These are phyloP conservation scores for Fusarium sp. DNA, from an alignment of 2,329 filamentous ascomycete species.

Conservation along the genomic window DNA sequence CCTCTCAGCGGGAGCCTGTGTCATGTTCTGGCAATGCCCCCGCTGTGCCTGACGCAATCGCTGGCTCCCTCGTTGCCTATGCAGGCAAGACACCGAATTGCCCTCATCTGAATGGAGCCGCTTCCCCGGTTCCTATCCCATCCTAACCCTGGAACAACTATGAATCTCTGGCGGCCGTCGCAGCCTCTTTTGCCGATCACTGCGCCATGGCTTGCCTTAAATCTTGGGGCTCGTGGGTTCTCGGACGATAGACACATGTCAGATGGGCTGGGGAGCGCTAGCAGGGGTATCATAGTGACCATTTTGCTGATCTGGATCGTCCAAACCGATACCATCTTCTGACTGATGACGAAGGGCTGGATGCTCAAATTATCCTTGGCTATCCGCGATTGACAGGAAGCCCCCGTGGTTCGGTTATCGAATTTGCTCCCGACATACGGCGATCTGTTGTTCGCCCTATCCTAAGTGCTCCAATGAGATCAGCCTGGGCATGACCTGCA, in stretches of 20 bases:
- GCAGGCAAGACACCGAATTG: background rate
- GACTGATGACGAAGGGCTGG: background rate
- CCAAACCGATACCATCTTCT: constrained; percentile 20
- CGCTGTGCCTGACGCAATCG: constrained; percentile 21
- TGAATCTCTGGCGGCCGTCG: constrained; percentile 19
- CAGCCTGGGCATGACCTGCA: background rate
- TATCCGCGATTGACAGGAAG: constrained; percentile 3
- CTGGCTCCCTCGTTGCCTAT: constrained; percentile 1
- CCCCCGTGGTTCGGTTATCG: constrained; percentile 33
- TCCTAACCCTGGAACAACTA: background rate
- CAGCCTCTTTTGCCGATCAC: constrained; percentile 38
- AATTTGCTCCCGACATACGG: constrained; percentile 12
- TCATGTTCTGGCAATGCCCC: constrained; percentile 9
- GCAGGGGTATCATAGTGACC: constrained; percentile 26
- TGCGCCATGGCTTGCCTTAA: constrained; percentile 35
- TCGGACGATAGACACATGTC: constrained; percentile 42
- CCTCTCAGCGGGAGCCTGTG: background rate
- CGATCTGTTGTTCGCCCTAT: background rate
- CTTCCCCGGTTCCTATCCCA: background rate
- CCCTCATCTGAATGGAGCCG: constrained; percentile 1
- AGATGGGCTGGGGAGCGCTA: constrained; percentile 40
- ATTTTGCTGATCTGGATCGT: constrained; percentile 41
- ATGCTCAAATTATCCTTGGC: background rate
- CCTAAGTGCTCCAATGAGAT: background rate
- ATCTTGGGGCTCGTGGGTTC: constrained; percentile 40